These are phyloP conservation scores for Ramalina peruviana DNA, from an alignment of 495 filamentous ascomycete genomes.

Conservation along the genomic window DNA sequence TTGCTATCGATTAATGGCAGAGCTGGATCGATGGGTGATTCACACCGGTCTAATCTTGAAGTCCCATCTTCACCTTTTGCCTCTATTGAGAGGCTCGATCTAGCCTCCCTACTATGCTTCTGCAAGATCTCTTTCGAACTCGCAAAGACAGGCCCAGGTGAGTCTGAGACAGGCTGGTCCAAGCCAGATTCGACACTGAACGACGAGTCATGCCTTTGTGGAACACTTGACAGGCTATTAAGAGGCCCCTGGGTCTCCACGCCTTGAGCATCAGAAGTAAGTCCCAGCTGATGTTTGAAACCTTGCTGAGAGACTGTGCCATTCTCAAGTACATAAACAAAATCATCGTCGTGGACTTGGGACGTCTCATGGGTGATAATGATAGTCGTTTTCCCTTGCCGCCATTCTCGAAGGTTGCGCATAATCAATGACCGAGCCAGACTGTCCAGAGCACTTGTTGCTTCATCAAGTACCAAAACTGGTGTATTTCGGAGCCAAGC, in stretches of 20 bases:
- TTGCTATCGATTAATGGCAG: too few species aligned
- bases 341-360: slow-evolving; percentile 62
- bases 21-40: too few species aligned
- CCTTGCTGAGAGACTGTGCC: slow-evolving; percentile 60
- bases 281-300: slow-evolving; percentile 33
- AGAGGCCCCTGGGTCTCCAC: background rate
- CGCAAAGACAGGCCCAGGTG: too few species aligned
- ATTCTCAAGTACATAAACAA: slow-evolving; percentile 66
- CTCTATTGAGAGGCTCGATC: too few species aligned
- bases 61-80: too few species aligned
- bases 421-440: slow-evolving; percentile 57
- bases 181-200: too few species aligned
- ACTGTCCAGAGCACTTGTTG: slow-evolving; percentile 67
- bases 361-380: slow-evolving; percentile 83
- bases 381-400: slow-evolving; percentile 63
- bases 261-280: slow-evolving; percentile 4
- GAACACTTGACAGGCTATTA: background rate
- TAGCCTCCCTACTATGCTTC: too few species aligned
- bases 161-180: too few species aligned
- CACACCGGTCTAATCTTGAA: too few species aligned
- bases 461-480: slow-evolving; percentile 74
- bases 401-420: slow-evolving; percentile 53
- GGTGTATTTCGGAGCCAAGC: slow-evolving; percentile 66
- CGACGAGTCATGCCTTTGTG: background rate
- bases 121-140: too few species aligned